phyloP scores from a whole-genome alignment of 805 yeast genomes.

The Saccharomycopsis sp. region DNA sequence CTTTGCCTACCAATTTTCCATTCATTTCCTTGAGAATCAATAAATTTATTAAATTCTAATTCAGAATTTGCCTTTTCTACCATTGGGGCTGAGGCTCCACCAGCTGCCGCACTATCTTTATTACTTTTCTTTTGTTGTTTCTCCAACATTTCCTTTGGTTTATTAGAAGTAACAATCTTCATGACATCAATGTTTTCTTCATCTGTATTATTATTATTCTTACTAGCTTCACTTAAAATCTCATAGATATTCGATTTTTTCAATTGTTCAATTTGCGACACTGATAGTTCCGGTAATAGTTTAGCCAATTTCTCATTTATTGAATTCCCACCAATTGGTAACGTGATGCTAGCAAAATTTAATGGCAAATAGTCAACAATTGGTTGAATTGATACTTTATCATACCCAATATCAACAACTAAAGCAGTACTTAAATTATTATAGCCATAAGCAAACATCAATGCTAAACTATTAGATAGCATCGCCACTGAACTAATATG shows the following conservation, averaged over 20 bases:
- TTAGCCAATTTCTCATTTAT: constrained; percentile 50
- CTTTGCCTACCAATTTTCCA: constrained; percentile 83
- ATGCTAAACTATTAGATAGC: constrained; percentile 59
- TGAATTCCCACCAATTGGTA: constrained; percentile 54
- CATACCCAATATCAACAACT: constrained; percentile 75
- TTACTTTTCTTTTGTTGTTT: constrained; percentile 30
- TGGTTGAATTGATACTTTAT: constrained; percentile 71
- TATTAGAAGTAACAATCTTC: constrained; percentile 73
- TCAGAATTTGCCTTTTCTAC: constrained; percentile 51
- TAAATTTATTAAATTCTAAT: constrained; percentile 63
- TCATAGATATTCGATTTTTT: constrained; percentile 74
- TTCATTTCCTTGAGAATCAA: constrained; percentile 48
- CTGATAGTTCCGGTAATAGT: constrained; percentile 51
- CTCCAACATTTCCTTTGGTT: constrained; percentile 63
- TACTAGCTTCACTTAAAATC: constrained; percentile 63
- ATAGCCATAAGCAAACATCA: constrained; percentile 67
- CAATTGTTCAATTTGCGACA: constrained; percentile 60
- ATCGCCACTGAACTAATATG: constrained; percentile 61
- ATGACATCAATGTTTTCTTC: constrained; percentile 86
- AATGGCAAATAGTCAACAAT: constrained; percentile 66
- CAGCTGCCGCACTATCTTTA: constrained; percentile 27
- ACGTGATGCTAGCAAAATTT: constrained; percentile 43
- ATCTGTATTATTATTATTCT: constrained; percentile 26
- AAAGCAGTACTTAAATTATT: constrained; percentile 50
- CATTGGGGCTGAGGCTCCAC: constrained; percentile 28